Percentiles rank a stretch among this genome's conserved stretches.
Evolutionary conservation across 2,329 filamentous ascomycete species (phyloP).

Genomic region (Chalaropsis ovoidea): DNA sequence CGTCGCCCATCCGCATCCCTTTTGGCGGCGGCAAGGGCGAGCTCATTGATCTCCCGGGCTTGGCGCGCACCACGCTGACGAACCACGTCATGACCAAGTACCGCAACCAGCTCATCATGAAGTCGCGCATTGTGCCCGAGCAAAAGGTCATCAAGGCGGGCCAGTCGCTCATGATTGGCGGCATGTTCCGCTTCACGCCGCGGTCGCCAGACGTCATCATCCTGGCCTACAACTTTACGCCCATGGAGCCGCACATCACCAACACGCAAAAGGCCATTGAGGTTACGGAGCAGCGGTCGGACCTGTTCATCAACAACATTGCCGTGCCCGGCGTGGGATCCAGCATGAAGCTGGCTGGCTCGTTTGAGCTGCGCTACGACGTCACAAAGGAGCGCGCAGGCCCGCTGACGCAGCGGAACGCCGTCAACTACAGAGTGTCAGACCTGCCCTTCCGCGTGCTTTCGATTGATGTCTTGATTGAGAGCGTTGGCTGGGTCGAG

Average conservation of each 20-base stretch:
- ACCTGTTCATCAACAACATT: constrained; percentile 52
- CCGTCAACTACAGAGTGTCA: constrained; percentile 53
- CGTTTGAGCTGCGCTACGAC: constrained; percentile 66
- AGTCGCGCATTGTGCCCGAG: constrained; percentile 58
- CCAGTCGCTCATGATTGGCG: constrained; percentile 73
- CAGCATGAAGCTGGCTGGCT: constrained; percentile 59
- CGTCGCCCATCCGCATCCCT: constrained; percentile 84
- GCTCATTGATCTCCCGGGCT: constrained; percentile 81
- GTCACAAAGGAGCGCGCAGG: constrained; percentile 72
- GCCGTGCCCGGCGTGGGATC: constrained; percentile 47
- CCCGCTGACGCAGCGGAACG: constrained; percentile 55
- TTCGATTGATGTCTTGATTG: constrained; percentile 74
- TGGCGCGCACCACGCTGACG: constrained; percentile 64
- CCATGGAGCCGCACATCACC: constrained; percentile 65
- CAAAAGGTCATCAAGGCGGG: constrained; percentile 63
- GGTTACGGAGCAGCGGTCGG: constrained; percentile 55
- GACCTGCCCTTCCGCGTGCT: constrained; percentile 69
- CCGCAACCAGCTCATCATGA: constrained; percentile 66
- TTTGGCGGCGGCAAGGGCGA: constrained; percentile 82
- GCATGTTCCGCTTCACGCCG: constrained; percentile 80
- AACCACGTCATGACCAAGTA: constrained; percentile 57
- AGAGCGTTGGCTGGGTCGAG: constrained; percentile 91
- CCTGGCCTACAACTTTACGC: constrained; percentile 78
- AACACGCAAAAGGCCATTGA: constrained; percentile 67
- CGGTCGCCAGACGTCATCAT: constrained; percentile 52